A percentile compares a stretch with the other conserved stretches of the same genome.
Conservation (phyloP, 176 grass and related monocot species). For the Panicum miliaceum region DNA sequence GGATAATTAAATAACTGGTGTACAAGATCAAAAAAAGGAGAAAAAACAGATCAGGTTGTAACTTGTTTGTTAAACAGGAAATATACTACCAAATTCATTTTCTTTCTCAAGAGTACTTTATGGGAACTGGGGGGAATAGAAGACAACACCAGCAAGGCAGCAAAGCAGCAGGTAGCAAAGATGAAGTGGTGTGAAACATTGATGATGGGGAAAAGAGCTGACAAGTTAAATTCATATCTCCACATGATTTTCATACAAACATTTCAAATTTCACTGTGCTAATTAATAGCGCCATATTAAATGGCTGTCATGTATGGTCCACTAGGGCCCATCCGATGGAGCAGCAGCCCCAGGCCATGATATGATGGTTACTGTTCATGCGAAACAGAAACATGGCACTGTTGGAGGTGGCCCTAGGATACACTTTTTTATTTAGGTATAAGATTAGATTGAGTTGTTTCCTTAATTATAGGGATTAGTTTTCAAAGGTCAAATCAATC, state of each 20-base stretch:
- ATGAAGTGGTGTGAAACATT: constrained; percentile 19
- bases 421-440: neutral
- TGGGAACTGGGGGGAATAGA: neutral
- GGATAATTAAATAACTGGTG: neutral
- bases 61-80: neutral
- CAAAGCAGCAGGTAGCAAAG: neutral
- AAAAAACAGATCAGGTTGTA: no score
- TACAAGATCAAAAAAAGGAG: neutral
- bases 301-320: neutral
- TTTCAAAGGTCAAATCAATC: neutral
- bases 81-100: neutral
- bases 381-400: neutral
- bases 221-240: neutral
- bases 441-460: neutral
- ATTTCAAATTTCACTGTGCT: constrained; percentile 6
- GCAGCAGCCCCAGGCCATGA: neutral
- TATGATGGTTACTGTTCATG: neutral
- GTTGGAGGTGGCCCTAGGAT: neutral
- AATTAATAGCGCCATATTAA: constrained; percentile 12
- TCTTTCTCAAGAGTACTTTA: neutral
- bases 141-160: neutral
- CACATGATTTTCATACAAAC: neutral
- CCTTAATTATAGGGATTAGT: neutral
- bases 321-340: neutral
- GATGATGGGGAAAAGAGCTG: neutral